A percentile compares a stretch with the other conserved stretches of the same genome.
Evolutionary conservation across 768 basidiomycete genomes (phyloP).

Genomic region (Roridomyces roridus): DNA sequence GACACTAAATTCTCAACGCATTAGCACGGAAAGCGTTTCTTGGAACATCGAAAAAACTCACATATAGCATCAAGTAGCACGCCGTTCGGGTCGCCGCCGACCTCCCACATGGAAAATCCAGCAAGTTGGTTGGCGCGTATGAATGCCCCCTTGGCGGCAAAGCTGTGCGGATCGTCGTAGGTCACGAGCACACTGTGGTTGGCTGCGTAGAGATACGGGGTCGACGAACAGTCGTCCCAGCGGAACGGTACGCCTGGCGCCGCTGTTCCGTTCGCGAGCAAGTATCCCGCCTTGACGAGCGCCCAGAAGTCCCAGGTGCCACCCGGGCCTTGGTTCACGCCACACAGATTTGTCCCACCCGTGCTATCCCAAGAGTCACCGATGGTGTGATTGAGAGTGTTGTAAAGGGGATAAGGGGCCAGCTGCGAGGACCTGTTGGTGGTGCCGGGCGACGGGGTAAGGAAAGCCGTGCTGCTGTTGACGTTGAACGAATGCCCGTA

Average conservation of each 20-base stretch:
- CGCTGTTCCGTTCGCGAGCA: conserved; percentile 53
- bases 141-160: conserved; percentile 61
- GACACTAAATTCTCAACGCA: conserved; percentile 8
- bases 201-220: conserved; percentile 55
- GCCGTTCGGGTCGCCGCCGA: conserved; percentile 65
- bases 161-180: conserved; percentile 51
- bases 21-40: not conserved
- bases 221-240: conserved; percentile 75
- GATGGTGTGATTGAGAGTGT: conserved; percentile 49
- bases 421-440: conserved; percentile 31
- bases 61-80: conserved; percentile 42
- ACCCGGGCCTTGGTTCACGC: conserved; percentile 51
- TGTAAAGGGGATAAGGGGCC: conserved; percentile 59
- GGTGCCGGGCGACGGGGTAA: conserved; percentile 32
- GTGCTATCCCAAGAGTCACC: conserved; percentile 72
- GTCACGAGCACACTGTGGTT: conserved; percentile 52
- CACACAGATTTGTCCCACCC: conserved; percentile 63
- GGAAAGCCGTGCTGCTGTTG: conserved; percentile 47
- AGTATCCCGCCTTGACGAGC: conserved; percentile 60
- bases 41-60: not conserved
- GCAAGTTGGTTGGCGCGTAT: conserved; percentile 55
- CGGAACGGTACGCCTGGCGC: conserved; percentile 55
- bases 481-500: conserved; percentile 86
- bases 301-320: conserved; percentile 72
- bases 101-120: conserved; percentile 79